Evolutionary conservation across 805 yeast genomes (phyloP), one percentile per base, ranked within the genome.

Genomic region (Suhomyces xylopsoci): DNA sequence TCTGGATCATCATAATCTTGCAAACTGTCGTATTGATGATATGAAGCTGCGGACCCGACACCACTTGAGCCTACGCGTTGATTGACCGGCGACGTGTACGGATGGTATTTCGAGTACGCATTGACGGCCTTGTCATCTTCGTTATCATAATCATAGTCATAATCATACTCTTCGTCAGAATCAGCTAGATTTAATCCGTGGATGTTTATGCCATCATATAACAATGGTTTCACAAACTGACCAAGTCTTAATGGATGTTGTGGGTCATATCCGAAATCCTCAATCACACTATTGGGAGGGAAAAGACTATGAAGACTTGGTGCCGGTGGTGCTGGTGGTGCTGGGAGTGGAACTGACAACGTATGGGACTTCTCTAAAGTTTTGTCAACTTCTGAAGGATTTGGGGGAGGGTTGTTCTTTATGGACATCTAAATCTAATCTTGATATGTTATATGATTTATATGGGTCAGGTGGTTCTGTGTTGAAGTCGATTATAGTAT

Each of bases 181-280:
- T 47, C 49, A 25, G 32, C 38, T 12, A 24, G 20, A 10, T 42
- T 50, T n/a, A 50, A n/a, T 15, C 57, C 54, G 19, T 51, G 48
- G 9, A 55, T 38, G 34, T 51, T 48, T 32, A 36, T 25, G 28
- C 51, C 43, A 46, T 57, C 58, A 38, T 57, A 57, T n/a, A 55
- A 45, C 5, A 57, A 32, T n/a, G 58, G 58, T 48, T 44, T 43
- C 20, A 58, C 53, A 41, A 53, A 62, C 47, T 61, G 56, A 38
- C 65, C 67, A 14, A 22, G 45, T 28, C 61, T 47, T 24, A 65
- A 58, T 34, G 66, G 64, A 40, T 63, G 64, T 26, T 34, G 41
- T 25, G 45, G 49, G 28, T 55, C 60, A 53, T 65, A 65, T 17
- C 68, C 69, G 40, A 48, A 65, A 51, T 65, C 69, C 20, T 55